Base-by-base conservation (phyloP, 1,139 yeast species). In the Candida dubliniensis region DNA sequence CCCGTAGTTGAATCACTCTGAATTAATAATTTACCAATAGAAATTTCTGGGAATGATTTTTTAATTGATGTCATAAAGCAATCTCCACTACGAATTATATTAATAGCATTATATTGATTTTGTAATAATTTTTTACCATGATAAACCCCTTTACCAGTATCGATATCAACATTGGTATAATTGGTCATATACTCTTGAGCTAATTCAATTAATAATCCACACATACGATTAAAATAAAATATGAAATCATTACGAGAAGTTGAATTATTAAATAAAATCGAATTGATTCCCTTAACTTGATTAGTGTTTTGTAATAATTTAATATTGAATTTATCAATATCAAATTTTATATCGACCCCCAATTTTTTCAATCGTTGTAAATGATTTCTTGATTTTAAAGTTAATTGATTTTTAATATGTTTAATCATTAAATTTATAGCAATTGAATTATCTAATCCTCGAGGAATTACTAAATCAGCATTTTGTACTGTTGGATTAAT, bases 1-100 rank as follows among this genome's bases (percentile, higher is more conserved):
- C 98, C 98, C 0, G 97, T 89, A 33, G 75, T 67, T 0, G 95
- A 74, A 60, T 90, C 96, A 8, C 95, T 84, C 63, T 91, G 96
- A 56, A 93, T 89, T 42, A 93, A 69, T 34, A 93, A 63, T 58
- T 90, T 87, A 1, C 99, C 98, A 37, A 89, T 73, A 11, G 82
- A 76, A 18, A 88, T 81, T 42, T 84, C 89, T 0, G 96, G 95
- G 31, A 89, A 73, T 0, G 93, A 80, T 53, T 80, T 82, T 49
- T 87, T 79, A 41, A 91, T 68, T 0, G 96, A 84, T 34, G 75
- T 76, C 77, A 87, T 84, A 58, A 91, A 91, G 59, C 96, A 88
- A 60, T 90, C 97, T 3, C 99, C 99, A 1, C 96, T 91, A 50
- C 96, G 74, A 38, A 93, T 83, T 41, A 91, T 81, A 49, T 85